Percentiles rank a stretch among this genome's conserved stretches.
These are phyloP conservation scores for Neurospora sp. DNA, from an alignment of 495 filamentous ascomycete genomes.

Conservation along the genomic window DNA sequence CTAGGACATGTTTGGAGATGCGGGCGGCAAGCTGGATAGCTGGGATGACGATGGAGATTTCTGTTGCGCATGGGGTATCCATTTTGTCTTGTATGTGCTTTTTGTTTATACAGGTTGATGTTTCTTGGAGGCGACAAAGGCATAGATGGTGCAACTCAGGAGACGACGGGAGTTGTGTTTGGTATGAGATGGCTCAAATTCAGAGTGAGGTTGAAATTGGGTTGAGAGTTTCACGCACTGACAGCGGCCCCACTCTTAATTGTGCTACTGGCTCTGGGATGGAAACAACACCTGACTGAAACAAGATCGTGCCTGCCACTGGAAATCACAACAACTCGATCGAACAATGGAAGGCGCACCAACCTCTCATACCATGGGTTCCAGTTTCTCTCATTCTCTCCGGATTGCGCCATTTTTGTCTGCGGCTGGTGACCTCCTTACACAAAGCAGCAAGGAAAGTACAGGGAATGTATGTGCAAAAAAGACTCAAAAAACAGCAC, in stretches of 20 bases:
- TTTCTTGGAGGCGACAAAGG: background rate
- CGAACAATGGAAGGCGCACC: background rate
- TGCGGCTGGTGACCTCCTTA: background rate
- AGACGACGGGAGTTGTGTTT: background rate
- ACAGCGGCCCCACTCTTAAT: background rate
- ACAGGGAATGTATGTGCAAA: background rate
- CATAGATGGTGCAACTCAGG: background rate
- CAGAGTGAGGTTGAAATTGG: background rate
- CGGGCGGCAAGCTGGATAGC: constrained; percentile 27
- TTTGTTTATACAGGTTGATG: background rate
- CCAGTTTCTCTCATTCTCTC: background rate
- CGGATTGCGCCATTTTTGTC: background rate
- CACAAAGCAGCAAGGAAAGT: background rate
- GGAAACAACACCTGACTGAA: background rate
- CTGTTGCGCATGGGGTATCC: constrained; percentile 25
- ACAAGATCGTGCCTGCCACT: background rate
- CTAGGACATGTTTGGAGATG: constrained; percentile 26
- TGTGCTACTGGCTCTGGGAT: background rate
- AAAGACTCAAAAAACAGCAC: background rate
- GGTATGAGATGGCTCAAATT: background rate
- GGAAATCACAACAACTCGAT: background rate
- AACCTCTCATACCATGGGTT: background rate
- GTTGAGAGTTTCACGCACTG: background rate
- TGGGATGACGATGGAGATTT: constrained; percentile 19
- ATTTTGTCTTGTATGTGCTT: constrained; percentile 7